Base-by-base conservation (phyloP, 768 basidiomycete genomes). In the Rhodosporidiobolus sp. region DNA sequence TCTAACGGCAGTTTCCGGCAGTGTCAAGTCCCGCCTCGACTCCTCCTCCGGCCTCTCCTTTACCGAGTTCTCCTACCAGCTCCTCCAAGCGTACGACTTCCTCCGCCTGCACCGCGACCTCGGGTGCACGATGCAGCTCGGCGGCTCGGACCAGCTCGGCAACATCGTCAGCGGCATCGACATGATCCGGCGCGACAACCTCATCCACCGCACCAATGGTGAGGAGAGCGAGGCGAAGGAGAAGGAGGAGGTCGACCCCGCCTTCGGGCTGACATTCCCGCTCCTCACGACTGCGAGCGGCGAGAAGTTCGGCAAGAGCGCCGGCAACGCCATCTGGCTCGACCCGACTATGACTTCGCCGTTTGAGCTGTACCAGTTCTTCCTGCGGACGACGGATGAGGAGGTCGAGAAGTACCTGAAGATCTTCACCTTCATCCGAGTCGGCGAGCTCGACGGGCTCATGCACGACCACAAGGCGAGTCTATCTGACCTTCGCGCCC, bases 301-400 rank as follows among this genome's bases (percentile, higher is more conserved):
- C 1, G 90, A 91, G 79, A 99, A 99, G 83, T 95, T 98, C 81
- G 96, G 95, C 12, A 99, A 99, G 84, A 94, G 91, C 76, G 90
- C 91, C 0, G 94, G 95, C 6, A 98, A 97, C 77, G 95, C 95
- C 3, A 83, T 99, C 2, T 97, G 95, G 91, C 83, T 99, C 49
- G 88, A 96, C 79, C 83, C 86, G 35, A 78, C 82, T 20, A 80
- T 90, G 78, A 98, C 95, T 5, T 91, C 90, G 74, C 85, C 90
- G 28, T 91, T 91, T 76, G 94, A 97, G 74, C 93, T 99, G 78
- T 98, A 97, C 78, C 96, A 99, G 95, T 98, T 95, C 83, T 98
- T 96, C 83, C 80, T 95, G 54, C 87, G 89, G 76, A 87, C 88
- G 14, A 81, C 88, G 0, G 94, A 98, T 77, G 85, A 85, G 20